These are phyloP conservation scores for Gossypium australe DNA, from an alignment of 345 rosid genomes.

Conservation along the genomic window DNA sequence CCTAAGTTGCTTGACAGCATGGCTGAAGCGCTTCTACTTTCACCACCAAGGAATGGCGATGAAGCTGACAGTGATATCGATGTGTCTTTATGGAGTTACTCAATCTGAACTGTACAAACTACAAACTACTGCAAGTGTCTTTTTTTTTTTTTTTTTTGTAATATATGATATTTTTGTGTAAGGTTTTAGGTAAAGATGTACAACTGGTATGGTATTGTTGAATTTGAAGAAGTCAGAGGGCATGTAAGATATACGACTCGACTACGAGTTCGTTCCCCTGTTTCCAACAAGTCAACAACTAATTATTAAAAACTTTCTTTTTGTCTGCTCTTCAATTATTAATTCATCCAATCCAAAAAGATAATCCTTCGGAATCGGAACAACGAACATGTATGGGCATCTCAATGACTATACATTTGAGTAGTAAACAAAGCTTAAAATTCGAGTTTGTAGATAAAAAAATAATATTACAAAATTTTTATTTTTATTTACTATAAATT, in stretches of 20 bases:
- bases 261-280: not conserved
- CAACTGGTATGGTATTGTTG: not conserved
- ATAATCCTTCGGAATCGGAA: too few relatives aligned
- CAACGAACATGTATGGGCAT: too few relatives aligned
- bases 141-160: not conserved
- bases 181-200: not conserved
- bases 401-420: too few relatives aligned
- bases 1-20: slow-evolving; percentile 40
- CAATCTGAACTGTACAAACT: slow-evolving; percentile 6
- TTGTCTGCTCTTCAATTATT: not conserved
- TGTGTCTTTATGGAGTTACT: slow-evolving; percentile 40
- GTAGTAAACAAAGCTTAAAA: too few relatives aligned
- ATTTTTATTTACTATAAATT: too few relatives aligned
- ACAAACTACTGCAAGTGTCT: not conserved
- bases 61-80: slow-evolving; percentile 19
- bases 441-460: too few relatives aligned
- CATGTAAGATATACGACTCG: not conserved
- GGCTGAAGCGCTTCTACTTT: slow-evolving; percentile 62
- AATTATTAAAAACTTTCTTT: not conserved
- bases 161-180: not conserved
- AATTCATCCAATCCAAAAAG: not conserved
- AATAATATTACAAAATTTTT: too few relatives aligned
- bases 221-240: not conserved
- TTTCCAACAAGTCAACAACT: not conserved
- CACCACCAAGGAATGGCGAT: slow-evolving; percentile 44